phyloP scores from a whole-genome alignment of 306 rosid species.

The Quercus aquifolioides region DNA sequence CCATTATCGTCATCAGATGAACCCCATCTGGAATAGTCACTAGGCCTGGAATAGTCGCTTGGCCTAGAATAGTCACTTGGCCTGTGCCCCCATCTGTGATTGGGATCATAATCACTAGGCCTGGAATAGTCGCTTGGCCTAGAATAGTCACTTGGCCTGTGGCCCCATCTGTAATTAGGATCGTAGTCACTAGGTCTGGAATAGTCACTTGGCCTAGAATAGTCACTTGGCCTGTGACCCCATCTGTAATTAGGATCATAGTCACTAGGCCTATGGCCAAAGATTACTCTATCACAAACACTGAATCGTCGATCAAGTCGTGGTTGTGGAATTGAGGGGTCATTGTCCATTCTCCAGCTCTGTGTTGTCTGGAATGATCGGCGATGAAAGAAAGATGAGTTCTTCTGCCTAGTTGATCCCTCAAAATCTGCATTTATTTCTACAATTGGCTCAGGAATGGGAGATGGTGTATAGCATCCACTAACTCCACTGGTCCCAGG shows the following conservation, averaged over 20 bases:
- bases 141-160: conserved; percentile 67
- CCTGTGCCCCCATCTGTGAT: conserved; percentile 81
- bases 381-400: conserved; percentile 86
- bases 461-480: conserved; percentile 91
- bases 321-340: conserved; percentile 72
- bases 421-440: conserved; percentile 95
- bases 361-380: conserved; percentile 88
- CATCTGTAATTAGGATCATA: conserved; percentile 68
- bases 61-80: conserved; percentile 84
- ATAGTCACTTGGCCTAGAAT: conserved; percentile 73
- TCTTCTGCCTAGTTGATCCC: conserved; percentile 93
- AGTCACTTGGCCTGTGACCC: conserved; percentile 91
- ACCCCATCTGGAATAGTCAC: conserved; percentile 86
- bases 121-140: conserved; percentile 67
- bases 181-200: conserved; percentile 32
- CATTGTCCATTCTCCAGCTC: conserved; percentile 87
- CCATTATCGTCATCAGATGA: conserved; percentile 95
- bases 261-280: conserved; percentile 79
- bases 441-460: conserved; percentile 82
- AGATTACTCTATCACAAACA: conserved; percentile 92
- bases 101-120: conserved; percentile 28
- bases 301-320: conserved; percentile 88
- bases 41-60: conserved; percentile 50
- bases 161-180: conserved; percentile 72
- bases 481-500: conserved; percentile 83